These are phyloP conservation scores for Vigna hirtella DNA, from an alignment of 306 rosid species.

Conservation along the genomic window DNA sequence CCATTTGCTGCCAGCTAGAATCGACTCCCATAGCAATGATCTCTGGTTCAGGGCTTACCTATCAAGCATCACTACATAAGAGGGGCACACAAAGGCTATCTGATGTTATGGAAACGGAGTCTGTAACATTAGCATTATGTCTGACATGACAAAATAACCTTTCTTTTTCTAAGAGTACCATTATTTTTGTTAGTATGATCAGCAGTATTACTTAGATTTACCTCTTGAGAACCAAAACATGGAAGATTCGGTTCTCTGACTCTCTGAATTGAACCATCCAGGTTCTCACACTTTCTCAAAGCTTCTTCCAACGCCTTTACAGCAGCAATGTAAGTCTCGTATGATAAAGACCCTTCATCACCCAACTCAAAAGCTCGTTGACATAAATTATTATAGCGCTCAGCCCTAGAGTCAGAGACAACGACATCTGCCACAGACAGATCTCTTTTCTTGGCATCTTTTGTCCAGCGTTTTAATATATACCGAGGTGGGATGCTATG, in stretches of 20 bases:
- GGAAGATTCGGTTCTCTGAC: conserved; percentile 59
- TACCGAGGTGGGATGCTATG: conserved; percentile 69
- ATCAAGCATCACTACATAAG: conserved; percentile 27
- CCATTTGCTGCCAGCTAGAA: conserved; percentile 78
- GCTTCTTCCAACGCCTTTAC: conserved; percentile 67
- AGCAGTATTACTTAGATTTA: conserved; percentile 43
- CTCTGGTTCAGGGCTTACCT: conserved; percentile 66
- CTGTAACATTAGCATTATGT: neutral
- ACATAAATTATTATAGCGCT: conserved; percentile 62
- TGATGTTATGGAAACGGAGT: conserved; percentile 7
- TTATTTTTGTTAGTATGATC: conserved; percentile 57
- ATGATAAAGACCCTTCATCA: conserved; percentile 71
- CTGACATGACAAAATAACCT: conserved; percentile 49
- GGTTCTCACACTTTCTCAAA: conserved; percentile 58
- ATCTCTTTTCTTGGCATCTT: conserved; percentile 73
- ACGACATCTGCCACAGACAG: conserved; percentile 38
- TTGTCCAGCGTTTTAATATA: conserved; percentile 81
- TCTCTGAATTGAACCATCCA: conserved; percentile 56
- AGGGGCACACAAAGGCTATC: neutral
- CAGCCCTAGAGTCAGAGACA: conserved; percentile 51
- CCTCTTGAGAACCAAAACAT: conserved; percentile 36
- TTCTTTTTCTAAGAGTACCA: conserved; percentile 64
- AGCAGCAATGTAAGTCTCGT: conserved; percentile 63
- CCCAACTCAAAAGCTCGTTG: conserved; percentile 64
- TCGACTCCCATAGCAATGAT: conserved; percentile 61